Evolutionary conservation across 225 moss, liverwort and hornwort species (phyloP), one percentile per base, ranked within the genome.

Genomic region (Polytrichum commune): DNA sequence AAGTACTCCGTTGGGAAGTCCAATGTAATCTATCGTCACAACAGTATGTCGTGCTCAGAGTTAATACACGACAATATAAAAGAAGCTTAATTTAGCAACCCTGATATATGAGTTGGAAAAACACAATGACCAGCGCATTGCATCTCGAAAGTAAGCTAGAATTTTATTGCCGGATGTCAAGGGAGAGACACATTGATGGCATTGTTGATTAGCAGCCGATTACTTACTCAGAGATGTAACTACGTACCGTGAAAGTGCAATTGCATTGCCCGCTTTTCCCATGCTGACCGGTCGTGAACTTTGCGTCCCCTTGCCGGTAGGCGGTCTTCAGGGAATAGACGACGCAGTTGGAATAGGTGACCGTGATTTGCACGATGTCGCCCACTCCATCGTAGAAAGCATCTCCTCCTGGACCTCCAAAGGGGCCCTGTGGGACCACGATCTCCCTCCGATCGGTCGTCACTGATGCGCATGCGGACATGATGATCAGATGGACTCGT

Each of bases 361-460:
- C 5, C 1, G 16, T 20, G 13, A 72, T 63, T 53, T 72, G 62
- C 63, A 63, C 63, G n/a, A 72, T 53, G 63, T 62, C 72, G 20
- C 72, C 63, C 22, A 62, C 28, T 28, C 62, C 72, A 8, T 72
- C 72, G 53, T 20, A 62, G 10, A 63, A 72, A 9, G 25, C 19
- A 9, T 62, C 72, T 63, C 72, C 63, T n/a, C 33, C 24, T 6
- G 62, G 28, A 62, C 72, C 22, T 63, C 72, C 72, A 72, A 5
- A 63, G 72, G 26, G 64, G 6, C 64, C 64, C 30, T 64, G 64
- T 18, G 64, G 6, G 6, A 64, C 26, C 64, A 64, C 27, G 6
- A 29, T 27, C 22, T 29, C 26, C 16, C 9, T 64, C 1, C 1
- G 1, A 32, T 32, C 32, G 7, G 6, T 32, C 32, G 7, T 32